Base-by-base conservation (phyloP, 306 rosid species). In the Bauhinia variegata region DNA sequence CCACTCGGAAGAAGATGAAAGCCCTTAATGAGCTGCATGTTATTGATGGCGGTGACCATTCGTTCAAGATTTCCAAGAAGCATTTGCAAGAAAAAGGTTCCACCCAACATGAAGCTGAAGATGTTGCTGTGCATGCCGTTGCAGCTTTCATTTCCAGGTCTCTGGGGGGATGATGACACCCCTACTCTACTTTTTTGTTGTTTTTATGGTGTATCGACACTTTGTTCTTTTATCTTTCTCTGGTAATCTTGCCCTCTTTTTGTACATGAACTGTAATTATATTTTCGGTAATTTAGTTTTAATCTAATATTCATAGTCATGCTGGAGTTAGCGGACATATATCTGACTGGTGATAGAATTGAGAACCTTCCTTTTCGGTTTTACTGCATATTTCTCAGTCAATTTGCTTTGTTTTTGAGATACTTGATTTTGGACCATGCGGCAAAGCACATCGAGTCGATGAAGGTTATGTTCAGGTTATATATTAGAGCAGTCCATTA, bases 21-120 rank as follows among this genome's bases (percentile, higher is more conserved):
- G 75, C 80, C 15, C 60, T 68, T 34, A 87, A 60, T 7, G 87
- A 81, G 55, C 80, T 92, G 78, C 84, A 87, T 74, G 84, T 92
- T 63, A 65, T 92, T 39, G 83, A 87, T 78, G 96, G 98, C 32
- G 98, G 96, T 48, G 98, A 89, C 42, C 96, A 92, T 78, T 92
- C 96, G 37, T 89, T 92, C 80, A 91, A 87, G 87, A 79, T 92
- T 58, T 86, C 75, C n/a, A 92, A 89, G 88, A 89, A 86, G 82
- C 88, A 87, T 79, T 88, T 89, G 56, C 88, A 89, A 68, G 76
- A 82, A 77, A 81, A 51, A 51, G 84, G 74, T 54, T 82, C 77
- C 52, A 73, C 87, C 47, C 91, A 89, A 77, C 79, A 82, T 5
- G 81, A 81, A 76, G 91, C 86, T 16, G 96, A 92, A 84, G 82